Conservation (phyloP, 2,329 filamentous ascomycete species). For the Xylaria hypoxylon region DNA sequence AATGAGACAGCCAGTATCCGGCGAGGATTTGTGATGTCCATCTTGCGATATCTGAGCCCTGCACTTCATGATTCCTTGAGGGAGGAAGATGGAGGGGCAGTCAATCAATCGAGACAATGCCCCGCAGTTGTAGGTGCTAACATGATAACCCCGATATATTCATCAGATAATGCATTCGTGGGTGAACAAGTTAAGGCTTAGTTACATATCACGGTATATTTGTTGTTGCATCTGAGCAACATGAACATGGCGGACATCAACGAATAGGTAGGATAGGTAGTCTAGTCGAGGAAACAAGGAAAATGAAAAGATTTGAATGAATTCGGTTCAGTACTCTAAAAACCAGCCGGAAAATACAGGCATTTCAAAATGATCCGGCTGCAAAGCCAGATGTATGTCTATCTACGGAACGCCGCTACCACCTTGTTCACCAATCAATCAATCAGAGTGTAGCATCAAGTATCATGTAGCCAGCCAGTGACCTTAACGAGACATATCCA, state of each 20-base stretch:
- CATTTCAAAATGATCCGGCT: background rate
- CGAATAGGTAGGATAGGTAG: background rate
- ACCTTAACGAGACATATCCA: background rate
- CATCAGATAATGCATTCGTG: too few relatives aligned
- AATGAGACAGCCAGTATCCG: slow-evolving; percentile 70
- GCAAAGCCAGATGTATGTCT: too few relatives aligned
- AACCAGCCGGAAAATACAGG: background rate
- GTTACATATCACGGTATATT: background rate
- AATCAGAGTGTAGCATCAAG: slow-evolving; percentile 3
- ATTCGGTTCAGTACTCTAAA: background rate
- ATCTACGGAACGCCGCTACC: background rate
- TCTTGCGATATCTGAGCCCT: slow-evolving; percentile 20
- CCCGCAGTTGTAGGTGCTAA: background rate
- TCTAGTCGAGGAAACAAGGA: background rate
- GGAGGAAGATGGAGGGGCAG: slow-evolving; percentile 37
- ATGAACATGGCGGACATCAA: too few relatives aligned
- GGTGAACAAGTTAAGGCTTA: background rate
- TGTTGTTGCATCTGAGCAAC: background rate
- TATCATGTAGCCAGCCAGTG: background rate
- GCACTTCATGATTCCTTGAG: slow-evolving; percentile 15
- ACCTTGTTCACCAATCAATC: slow-evolving; percentile 18
- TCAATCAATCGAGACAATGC: background rate
- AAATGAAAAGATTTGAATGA: background rate
- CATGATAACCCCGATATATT: slow-evolving; percentile 5
- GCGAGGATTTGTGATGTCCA: slow-evolving; percentile 63